These are phyloP conservation scores for Tolypocladium cylindrosporum DNA, from an alignment of 2,329 filamentous ascomycete species.

Conservation along the genomic window DNA sequence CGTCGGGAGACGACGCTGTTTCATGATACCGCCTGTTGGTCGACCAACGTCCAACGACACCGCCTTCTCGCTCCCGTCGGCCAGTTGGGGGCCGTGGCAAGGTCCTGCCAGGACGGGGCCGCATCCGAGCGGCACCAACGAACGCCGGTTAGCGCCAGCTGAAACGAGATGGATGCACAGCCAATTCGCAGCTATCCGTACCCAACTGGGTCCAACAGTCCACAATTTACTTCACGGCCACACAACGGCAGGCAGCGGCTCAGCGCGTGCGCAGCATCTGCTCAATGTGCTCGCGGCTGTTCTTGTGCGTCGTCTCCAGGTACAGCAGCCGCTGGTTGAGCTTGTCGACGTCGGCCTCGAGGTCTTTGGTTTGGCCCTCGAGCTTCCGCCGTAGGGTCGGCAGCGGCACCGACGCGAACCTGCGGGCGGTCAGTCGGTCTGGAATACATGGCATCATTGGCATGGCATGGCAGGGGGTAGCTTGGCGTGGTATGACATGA, in stretches of 20 bases:
- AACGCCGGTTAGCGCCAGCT: neutral
- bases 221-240: neutral
- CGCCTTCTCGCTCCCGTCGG: neutral
- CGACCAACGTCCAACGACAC: neutral
- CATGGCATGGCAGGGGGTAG: neutral
- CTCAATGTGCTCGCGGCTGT: constrained; percentile 83
- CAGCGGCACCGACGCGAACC: constrained; percentile 78
- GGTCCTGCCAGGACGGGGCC: neutral
- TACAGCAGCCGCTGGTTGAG: constrained; percentile 86
- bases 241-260: neutral
- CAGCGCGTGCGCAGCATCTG: constrained; percentile 60
- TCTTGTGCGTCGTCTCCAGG: constrained; percentile 89
- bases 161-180: neutral
- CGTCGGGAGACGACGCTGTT: neutral
- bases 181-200: neutral
- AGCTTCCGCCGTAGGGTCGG: constrained; percentile 67
- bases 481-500: neutral
- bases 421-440: constrained; percentile 23
- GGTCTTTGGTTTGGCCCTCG: constrained; percentile 59
- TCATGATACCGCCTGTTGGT: neutral
- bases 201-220: neutral
- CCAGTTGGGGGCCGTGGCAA: neutral
- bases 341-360: constrained; percentile 69
- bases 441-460: neutral
- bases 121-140: neutral